Evolutionary conservation across 208 protist genomes (phyloP), one percentile per base, ranked within the genome.

Genomic region (Crithidia brevicula): DNA sequence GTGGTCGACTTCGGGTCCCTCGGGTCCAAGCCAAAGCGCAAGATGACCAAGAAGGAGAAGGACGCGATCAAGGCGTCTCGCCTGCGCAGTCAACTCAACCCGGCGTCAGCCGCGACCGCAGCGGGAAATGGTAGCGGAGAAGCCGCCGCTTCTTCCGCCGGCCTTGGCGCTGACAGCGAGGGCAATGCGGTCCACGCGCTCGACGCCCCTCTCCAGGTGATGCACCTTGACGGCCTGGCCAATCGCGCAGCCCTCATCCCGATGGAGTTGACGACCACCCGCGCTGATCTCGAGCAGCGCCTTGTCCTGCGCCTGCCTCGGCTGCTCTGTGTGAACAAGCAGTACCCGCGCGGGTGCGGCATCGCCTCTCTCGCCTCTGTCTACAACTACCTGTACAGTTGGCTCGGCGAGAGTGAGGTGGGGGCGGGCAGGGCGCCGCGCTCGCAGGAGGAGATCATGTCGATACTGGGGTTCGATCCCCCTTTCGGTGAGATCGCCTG

Each of bases 341-440:
- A 98, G 71, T 98, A 98, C 80, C 94, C 94, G 31, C 82, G 81
- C 36, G 89, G 85, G 65, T 98, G 94, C 66, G 94, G 94, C 50
- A 63, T 98, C 28, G 82, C 86, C 28, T 96, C 89, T 13, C 74
- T 98, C 20, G 83, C 86, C 13, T 91, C 86, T 1, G 67, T 96
- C n/a, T 97, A 92, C 68, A 98, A 98, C 79, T 97, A 94, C 67
- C 77, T 98, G 11, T 97, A 95, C 77, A 89, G 81, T 63, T 77
- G 81, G 50, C 63, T 97, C n/a, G 89, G 89, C 27, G 82, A 93
- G 72, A 81, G 72, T 36, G 74, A 31, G 13, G 81, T 80, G 3
- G 76, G 72, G 28, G 62, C 67, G 8, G 5, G 20, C 18, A 74
- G 80, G 7, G 53, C 86, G 18, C 86, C 88, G 9, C 66, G 94